Conservation (phyloP, 2,329 filamentous ascomycete species). For the Hirsutella rhossiliensis region DNA sequence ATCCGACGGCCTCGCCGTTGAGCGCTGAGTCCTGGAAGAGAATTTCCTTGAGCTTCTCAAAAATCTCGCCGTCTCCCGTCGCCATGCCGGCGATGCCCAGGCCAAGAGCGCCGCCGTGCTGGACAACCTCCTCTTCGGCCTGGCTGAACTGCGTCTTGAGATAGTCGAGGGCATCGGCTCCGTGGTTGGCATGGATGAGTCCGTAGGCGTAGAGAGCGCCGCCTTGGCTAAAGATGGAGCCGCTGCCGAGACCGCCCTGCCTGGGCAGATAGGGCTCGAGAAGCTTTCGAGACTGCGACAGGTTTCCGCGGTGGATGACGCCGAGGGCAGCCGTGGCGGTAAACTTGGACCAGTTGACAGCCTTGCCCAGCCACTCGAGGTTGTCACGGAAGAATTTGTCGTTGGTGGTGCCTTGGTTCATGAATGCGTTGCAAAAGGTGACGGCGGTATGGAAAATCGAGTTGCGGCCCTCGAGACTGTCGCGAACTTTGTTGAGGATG, state of each 20-base stretch:
- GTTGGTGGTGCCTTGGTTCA: slow-evolving; percentile 97
- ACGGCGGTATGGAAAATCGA: slow-evolving; percentile 98
- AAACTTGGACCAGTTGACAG: slow-evolving; percentile 99
- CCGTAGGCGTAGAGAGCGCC: slow-evolving; percentile 93
- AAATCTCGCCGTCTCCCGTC: slow-evolving; percentile 80
- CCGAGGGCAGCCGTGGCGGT: slow-evolving; percentile 92
- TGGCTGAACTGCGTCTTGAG: slow-evolving; percentile 63
- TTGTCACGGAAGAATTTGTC: slow-evolving; percentile 99
- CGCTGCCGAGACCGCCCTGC: slow-evolving; percentile 57
- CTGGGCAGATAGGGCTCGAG: slow-evolving; percentile 89
- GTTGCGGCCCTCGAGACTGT: slow-evolving; percentile 89
- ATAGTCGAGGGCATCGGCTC: slow-evolving; percentile 76
- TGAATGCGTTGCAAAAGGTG: slow-evolving; percentile 96
- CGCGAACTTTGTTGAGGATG: slow-evolving; percentile 91
- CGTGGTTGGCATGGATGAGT: slow-evolving; percentile 94
- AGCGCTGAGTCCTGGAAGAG: slow-evolving; percentile 90
- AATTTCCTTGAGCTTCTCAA: slow-evolving; percentile 80
- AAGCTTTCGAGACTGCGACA: slow-evolving; percentile 85
- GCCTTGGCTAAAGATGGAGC: slow-evolving; percentile 91
- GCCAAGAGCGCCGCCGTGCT: slow-evolving; percentile 90
- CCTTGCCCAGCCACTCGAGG: slow-evolving; percentile 94
- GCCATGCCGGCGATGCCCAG: slow-evolving; percentile 97
- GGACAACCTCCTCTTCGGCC: slow-evolving; percentile 82
- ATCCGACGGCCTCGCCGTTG: slow-evolving; percentile 90
- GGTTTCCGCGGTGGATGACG: slow-evolving; percentile 91